These are phyloP conservation scores for Kwoniella mangroviensis DNA, from an alignment of 768 basidiomycete species.

Conservation along the genomic window DNA sequence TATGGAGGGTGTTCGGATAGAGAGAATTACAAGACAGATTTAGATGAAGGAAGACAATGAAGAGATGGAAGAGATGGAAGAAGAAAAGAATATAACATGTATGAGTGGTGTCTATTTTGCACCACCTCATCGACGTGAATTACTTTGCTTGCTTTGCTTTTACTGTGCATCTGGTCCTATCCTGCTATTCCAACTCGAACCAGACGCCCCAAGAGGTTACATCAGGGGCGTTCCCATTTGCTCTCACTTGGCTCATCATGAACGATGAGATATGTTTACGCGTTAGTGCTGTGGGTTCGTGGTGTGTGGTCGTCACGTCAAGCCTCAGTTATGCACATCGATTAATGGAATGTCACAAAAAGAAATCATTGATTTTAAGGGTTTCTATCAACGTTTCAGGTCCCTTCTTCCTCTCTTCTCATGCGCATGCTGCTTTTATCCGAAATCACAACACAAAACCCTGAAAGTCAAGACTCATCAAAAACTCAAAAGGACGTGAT, in stretches of 20 bases:
- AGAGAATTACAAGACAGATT: neutral
- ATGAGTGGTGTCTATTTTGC: neutral
- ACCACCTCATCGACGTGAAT: slow-evolving; percentile 4
- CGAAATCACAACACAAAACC: neutral
- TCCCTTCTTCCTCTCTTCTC: neutral
- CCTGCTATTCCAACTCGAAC: slow-evolving; percentile 1
- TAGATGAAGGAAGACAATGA: neutral
- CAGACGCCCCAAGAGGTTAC: neutral
- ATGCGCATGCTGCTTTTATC: neutral
- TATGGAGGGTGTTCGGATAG: neutral
- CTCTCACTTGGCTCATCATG: neutral
- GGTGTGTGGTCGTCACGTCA: slow-evolving; percentile 16
- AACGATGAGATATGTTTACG: slow-evolving; percentile 8
- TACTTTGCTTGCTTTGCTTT: slow-evolving; percentile 12
- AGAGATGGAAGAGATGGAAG: slow-evolving; percentile 3
- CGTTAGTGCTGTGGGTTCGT: neutral
- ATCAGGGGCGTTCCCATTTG: slow-evolving; percentile 2
- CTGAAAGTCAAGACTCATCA: neutral
- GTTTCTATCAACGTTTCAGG: neutral
- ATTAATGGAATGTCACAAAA: slow-evolving; percentile 8
- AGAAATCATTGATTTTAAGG: slow-evolving; percentile 12
- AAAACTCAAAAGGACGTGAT: neutral
- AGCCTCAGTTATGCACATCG: neutral
- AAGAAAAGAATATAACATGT: slow-evolving; percentile 14
- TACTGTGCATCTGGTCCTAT: slow-evolving; percentile 7